A percentile compares a stretch with the other conserved stretches of the same genome.
These are phyloP conservation scores for Yamadazyma blattariae DNA, from an alignment of 1,139 yeast genomes.

Conservation along the genomic window DNA sequence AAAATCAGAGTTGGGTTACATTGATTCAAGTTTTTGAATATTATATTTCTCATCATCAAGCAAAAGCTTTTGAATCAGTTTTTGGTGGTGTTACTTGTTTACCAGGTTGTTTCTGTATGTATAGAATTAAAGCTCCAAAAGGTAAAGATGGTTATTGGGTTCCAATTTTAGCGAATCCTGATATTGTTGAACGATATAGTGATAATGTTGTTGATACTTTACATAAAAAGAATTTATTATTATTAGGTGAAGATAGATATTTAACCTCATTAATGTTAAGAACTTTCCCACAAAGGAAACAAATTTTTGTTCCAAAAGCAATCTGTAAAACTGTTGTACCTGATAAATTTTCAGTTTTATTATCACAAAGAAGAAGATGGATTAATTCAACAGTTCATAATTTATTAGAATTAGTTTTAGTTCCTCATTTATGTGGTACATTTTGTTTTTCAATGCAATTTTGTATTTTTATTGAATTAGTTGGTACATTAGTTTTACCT, in stretches of 20 bases:
- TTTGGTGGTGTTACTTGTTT: conserved; percentile 97
- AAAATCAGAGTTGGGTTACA: conserved; percentile 85
- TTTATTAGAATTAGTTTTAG: conserved; percentile 84
- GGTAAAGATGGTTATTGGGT: conserved; percentile 93
- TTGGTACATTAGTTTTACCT: conserved; percentile 90
- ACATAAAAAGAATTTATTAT: conserved; percentile 82
- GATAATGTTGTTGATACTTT: conserved; percentile 86
- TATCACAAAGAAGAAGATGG: conserved; percentile 98
- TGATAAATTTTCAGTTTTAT: conserved; percentile 69
- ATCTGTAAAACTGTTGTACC: conserved; percentile 95
- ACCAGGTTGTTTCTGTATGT: conserved; percentile 97
- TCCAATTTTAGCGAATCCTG: conserved; percentile 93
- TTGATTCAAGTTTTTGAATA: conserved; percentile 96
- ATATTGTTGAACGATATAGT: conserved; percentile 90
- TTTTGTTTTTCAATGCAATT: conserved; percentile 98
- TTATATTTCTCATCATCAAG: conserved; percentile 92
- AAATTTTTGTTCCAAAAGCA: conserved; percentile 91
- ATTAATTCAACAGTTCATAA: conserved; percentile 96
- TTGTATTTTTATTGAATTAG: conserved; percentile 78
- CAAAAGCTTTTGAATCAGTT: conserved; percentile 93
- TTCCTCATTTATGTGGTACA: conserved; percentile 92
- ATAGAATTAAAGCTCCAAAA: conserved; percentile 90
- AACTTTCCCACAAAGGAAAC: conserved; percentile 91
- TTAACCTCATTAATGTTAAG: conserved; percentile 85
- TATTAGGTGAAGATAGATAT: conserved; percentile 92